These are phyloP conservation scores for Carex sylvatica DNA, from an alignment of 202 grass and related monocot species.

Conservation along the genomic window DNA sequence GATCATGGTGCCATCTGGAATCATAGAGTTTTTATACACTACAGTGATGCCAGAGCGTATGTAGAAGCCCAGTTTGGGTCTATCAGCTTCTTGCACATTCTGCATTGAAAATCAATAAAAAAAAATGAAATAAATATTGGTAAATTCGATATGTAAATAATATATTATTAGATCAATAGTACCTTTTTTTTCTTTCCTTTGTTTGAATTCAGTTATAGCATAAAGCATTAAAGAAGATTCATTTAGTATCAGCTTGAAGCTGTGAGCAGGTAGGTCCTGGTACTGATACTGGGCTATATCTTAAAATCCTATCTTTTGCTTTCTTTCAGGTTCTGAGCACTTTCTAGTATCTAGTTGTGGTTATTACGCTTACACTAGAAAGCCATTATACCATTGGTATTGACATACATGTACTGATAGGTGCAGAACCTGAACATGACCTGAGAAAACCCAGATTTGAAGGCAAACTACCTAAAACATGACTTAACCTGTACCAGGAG, in stretches of 20 bases:
- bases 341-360: background rate
- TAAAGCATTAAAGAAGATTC: background rate
- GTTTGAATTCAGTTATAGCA: background rate
- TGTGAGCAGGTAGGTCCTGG: background rate
- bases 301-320: background rate
- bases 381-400: background rate
- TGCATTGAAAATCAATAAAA: slow-evolving; percentile 33
- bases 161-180: background rate
- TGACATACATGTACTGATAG: slow-evolving; percentile 4
- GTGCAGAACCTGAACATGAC: background rate
- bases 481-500: background rate
- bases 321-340: background rate
- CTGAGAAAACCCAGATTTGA: background rate
- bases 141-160: background rate
- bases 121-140: background rate
- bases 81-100: slow-evolving; percentile 77
- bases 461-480: background rate
- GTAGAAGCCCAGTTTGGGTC: slow-evolving; percentile 50
- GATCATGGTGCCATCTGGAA: slow-evolving; percentile 56
- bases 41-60: slow-evolving; percentile 85
- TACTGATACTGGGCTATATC: background rate
- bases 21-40: slow-evolving; percentile 53
- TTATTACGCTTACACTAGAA: background rate
- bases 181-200: background rate
- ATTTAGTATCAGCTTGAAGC: background rate